Evolutionary conservation across 2,329 filamentous ascomycete genomes (phyloP), one percentile per base, ranked within the genome.

Genomic region (Neurospora sp.): DNA sequence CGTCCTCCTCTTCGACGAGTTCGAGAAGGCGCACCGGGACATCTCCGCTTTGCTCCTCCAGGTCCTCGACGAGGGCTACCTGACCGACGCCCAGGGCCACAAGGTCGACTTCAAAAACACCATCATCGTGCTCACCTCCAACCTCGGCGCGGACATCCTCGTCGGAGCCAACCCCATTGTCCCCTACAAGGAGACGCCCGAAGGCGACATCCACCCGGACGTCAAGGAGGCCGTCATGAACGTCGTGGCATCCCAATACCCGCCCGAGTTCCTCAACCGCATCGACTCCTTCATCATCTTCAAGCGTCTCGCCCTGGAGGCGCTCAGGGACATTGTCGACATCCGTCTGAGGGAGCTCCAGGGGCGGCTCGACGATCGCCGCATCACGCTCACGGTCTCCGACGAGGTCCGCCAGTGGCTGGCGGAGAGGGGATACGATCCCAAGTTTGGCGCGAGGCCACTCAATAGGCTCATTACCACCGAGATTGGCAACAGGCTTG

Each of bases 221-320:
- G 87, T 94, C 66, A 93, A 93, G 76, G 84, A 87, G 70, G 90
- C 92, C 0, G 94, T 98, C 69, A 93, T 98, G 89, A 92, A 97
- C 76, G 89, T 96, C 17, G 94, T 98, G 1, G 85, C 90, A 19
- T 80, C 84, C 9, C 84, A 82, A 68, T 90, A 97, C 78, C 89
- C 95, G 5, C 96, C 96, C 3, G 96, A 98, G 79, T 99, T 98
- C 84, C 86, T 98, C 73, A 98, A 99, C 82, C 89, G 96, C 23
- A 93, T 98, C 73, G 95, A 98, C 80, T 95, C 96, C 72, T 97
- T 98, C 82, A 97, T 98, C 79, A 84, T 98, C 77, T 98, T 98
- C 85, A 95, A 94, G 81, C 88, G 95, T 9, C 86, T 98, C 2
- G 92, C 93, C 0, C 86, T 86, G 38, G 83, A 85, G 19, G 94